Evolutionary conservation across 2,329 filamentous ascomycete genomes (phyloP), one percentile per base, ranked within the genome.

Genomic region (Exserohilum turcica): DNA sequence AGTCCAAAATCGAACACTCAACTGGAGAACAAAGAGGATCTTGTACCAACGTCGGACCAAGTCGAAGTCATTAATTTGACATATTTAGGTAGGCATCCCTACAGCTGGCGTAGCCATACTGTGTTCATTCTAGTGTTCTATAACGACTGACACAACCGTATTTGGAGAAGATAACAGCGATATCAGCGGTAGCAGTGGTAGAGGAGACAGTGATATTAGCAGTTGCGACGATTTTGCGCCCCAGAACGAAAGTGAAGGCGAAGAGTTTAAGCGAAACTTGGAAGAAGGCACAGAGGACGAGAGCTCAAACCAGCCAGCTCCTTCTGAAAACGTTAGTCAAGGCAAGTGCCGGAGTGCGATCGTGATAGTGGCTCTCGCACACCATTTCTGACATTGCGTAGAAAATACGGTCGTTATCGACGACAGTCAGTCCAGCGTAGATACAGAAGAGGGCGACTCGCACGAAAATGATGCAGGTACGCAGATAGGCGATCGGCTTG

Each of bases 301-400:
- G 49, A 50, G 31, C 44, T 59, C 27, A 61, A 37, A 45, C 49
- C 39, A 54, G 48, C 46, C 49, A 37, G 38, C 53, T 36, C 38
- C 44, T 52, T 52, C 24, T 57, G 32, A 56, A 19, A 43, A 36
- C 31, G 51, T 37, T 27, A 51, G 40, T 50, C 29, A 56, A 61
- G 47, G 59, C 55, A 56, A 58, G 55, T 31, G 27, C 52, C 49
- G 10, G 8, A 18, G 43, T 24, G 19, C 18, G 27, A 42, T 38
- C 27, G 35, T 39, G 16, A 48, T 48, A 56, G 51, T 47, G 31
- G 43, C 50, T 49, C 36, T 37, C 13, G 19, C 27, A 55, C 38
- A 51, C 33, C 10, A 56, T 52, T 56, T 54, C 58, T 61, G 28
- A 61, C 43, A 47, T 49, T 48, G 36, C 52, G 43, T 56, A 61